A percentile compares a stretch with the other conserved stretches of the same genome.
Conservation (phyloP, 352 stramenopile genomes). For the Phytopythium boreale region DNA sequence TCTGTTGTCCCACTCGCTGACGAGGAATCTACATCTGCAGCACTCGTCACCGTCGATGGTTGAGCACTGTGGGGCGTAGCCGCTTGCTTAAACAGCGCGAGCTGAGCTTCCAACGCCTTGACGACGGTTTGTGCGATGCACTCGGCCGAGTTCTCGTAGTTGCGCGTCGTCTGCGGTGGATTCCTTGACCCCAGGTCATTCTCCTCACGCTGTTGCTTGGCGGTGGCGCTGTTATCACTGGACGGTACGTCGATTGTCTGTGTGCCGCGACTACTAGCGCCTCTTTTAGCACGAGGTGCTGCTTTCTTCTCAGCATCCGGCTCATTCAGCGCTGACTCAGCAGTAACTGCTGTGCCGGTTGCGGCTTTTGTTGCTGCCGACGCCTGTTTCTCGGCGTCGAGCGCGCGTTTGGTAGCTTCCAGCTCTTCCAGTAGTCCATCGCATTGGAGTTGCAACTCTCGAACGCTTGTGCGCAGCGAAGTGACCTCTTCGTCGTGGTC, state of each 20-base stretch:
- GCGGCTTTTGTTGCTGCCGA: background rate
- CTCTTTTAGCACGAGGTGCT: background rate
- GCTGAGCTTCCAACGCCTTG: conserved; percentile 35
- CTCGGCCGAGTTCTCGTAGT: conserved; percentile 16
- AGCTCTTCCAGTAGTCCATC: background rate
- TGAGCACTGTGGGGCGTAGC: background rate
- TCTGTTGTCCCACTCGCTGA: background rate
- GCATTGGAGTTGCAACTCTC: background rate
- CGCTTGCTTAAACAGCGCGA: conserved; percentile 20
- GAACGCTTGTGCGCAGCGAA: background rate
- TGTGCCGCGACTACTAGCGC: background rate
- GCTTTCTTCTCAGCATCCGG: background rate
- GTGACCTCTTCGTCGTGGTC: background rate
- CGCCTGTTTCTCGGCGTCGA: background rate
- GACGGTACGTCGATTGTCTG: background rate
- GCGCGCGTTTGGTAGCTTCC: background rate
- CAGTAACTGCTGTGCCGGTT: background rate
- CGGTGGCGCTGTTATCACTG: background rate
- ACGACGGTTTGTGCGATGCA: conserved; percentile 38
- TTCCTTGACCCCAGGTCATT: background rate
- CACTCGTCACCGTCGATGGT: conserved; percentile 7
- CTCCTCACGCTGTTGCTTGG: background rate
- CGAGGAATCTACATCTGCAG: background rate
- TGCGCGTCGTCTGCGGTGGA: too few species aligned
- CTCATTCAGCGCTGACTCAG: background rate